Percentiles rank a stretch among this genome's conserved stretches.
Evolutionary conservation across 2,329 filamentous ascomycete genomes (phyloP).

Genomic region (Penicillium sp.): DNA sequence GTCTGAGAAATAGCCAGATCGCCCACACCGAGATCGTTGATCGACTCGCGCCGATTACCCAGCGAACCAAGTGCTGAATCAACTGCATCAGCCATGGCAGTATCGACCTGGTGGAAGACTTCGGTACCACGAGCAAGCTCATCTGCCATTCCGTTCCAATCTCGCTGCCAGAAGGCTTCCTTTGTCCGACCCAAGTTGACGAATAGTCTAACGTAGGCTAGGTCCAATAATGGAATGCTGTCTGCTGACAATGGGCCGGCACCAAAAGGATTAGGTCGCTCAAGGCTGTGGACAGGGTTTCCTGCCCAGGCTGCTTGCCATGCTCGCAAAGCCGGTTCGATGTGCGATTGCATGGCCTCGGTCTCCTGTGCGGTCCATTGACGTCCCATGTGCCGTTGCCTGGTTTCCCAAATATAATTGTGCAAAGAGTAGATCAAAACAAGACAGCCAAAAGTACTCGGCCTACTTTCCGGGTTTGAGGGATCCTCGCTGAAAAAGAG

Average conservation of each 20-base stretch:
- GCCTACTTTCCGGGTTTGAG: constrained; percentile 68
- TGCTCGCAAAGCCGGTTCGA: constrained; percentile 88
- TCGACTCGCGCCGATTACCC: constrained; percentile 37
- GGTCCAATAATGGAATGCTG: constrained; percentile 84
- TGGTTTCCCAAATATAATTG: constrained; percentile 98
- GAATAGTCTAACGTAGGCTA: constrained; percentile 90
- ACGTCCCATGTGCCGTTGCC: constrained; percentile 84
- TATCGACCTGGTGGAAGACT: constrained; percentile 71
- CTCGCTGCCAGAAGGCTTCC: constrained; percentile 90
- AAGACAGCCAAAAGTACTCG: constrained; percentile 90
- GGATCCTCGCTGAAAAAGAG: constrained; percentile 59
- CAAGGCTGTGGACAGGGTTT: constrained; percentile 81
- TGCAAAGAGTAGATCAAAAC: constrained; percentile 92
- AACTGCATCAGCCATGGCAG: constrained; percentile 32
- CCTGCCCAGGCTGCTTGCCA: constrained; percentile 93
- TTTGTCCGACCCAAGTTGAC: constrained; percentile 92
- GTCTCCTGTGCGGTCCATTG: constrained; percentile 91
- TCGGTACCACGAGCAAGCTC: constrained; percentile 81
- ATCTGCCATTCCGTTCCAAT: constrained; percentile 89
- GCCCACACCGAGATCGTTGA: constrained; percentile 40
- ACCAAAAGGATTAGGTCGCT: constrained; percentile 82
- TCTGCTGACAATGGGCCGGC: constrained; percentile 84
- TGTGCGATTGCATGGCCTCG: constrained; percentile 93
- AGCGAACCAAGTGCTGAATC: constrained; percentile 33
- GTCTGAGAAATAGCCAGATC: constrained; percentile 44